Percentiles rank a stretch among this genome's conserved stretches.
Conservation (phyloP, 768 basidiomycete genomes). For the Trametopsis cervina region DNA sequence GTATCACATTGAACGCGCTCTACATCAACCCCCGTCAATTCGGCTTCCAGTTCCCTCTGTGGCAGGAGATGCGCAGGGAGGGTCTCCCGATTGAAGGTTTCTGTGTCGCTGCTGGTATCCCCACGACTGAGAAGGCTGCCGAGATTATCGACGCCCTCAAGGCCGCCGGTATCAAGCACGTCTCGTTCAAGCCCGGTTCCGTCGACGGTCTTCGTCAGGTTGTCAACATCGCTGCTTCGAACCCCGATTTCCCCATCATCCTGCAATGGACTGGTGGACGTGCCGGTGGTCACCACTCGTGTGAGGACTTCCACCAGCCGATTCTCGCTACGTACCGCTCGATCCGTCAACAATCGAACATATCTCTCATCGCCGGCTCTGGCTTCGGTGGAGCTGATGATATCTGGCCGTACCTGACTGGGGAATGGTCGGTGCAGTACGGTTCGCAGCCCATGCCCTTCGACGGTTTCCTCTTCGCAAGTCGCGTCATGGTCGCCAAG, state of each 20-base stretch:
- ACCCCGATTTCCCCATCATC: slow-evolving; percentile 95
- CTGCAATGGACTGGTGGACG: slow-evolving; percentile 99
- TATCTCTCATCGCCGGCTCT: slow-evolving; percentile 87
- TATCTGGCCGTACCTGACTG: slow-evolving; percentile 94
- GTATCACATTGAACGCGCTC: slow-evolving; percentile 88
- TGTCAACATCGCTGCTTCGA: slow-evolving; percentile 87
- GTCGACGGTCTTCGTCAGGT: slow-evolving; percentile 98
- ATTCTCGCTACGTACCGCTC: slow-evolving; percentile 83
- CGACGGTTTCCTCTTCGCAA: slow-evolving; percentile 94
- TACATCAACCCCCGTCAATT: slow-evolving; percentile 99
- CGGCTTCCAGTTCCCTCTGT: slow-evolving; percentile 93
- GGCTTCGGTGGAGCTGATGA: slow-evolving; percentile 95
- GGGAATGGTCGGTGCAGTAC: slow-evolving; percentile 88
- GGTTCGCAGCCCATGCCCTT: slow-evolving; percentile 94
- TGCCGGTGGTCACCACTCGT: slow-evolving; percentile 97
- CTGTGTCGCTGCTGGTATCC: slow-evolving; percentile 97
- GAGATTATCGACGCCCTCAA: slow-evolving; percentile 88
- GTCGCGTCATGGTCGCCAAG: slow-evolving; percentile 97
- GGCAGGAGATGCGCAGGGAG: slow-evolving; percentile 96
- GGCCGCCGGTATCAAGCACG: slow-evolving; percentile 85
- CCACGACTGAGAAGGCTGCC: slow-evolving; percentile 91
- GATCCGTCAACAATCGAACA: slow-evolving; percentile 86
- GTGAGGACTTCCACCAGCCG: slow-evolving; percentile 98
- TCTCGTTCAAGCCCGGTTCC: slow-evolving; percentile 97
- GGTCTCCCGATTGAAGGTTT: slow-evolving; percentile 98